A percentile compares a stretch with the other conserved stretches of the same genome.
Conservation (phyloP, 768 basidiomycete species). For the Collybia sp. region DNA sequence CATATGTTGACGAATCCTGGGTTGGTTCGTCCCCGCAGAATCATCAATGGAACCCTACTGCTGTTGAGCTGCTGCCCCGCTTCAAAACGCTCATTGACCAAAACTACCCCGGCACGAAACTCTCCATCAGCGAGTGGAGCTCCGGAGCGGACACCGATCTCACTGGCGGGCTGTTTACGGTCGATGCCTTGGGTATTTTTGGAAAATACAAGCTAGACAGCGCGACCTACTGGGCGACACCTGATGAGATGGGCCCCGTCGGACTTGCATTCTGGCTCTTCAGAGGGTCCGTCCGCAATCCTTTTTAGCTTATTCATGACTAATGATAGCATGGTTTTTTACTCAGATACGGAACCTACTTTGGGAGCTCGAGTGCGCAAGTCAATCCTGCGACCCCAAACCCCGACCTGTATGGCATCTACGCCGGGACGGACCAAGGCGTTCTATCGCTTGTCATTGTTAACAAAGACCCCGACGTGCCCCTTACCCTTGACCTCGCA, state of each 20-base stretch:
- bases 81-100: constrained; percentile 42
- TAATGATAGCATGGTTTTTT: neutral
- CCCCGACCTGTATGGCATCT: constrained; percentile 39
- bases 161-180: constrained; percentile 48
- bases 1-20: constrained; percentile 54
- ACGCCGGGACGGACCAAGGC: constrained; percentile 36
- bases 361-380: constrained; percentile 38
- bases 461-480: constrained; percentile 42
- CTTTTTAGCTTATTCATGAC: neutral
- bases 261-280: constrained; percentile 54
- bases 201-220: constrained; percentile 43
- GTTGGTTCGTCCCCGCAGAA: constrained; percentile 37
- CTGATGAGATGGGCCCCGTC: constrained; percentile 41
- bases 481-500: constrained; percentile 35
- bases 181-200: constrained; percentile 48
- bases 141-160: constrained; percentile 45
- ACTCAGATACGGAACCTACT: constrained; percentile 38
- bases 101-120: constrained; percentile 50
- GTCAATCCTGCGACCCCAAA: constrained; percentile 37
- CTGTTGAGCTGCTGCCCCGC: constrained; percentile 43
- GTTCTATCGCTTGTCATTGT: constrained; percentile 42
- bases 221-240: constrained; percentile 50
- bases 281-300: constrained; percentile 34
- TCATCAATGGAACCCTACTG: constrained; percentile 40
- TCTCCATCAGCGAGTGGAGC: constrained; percentile 50